Evolutionary conservation across 164 flowering plant species (phyloP).

Genomic region (Tetrastigma voinierianum): DNA sequence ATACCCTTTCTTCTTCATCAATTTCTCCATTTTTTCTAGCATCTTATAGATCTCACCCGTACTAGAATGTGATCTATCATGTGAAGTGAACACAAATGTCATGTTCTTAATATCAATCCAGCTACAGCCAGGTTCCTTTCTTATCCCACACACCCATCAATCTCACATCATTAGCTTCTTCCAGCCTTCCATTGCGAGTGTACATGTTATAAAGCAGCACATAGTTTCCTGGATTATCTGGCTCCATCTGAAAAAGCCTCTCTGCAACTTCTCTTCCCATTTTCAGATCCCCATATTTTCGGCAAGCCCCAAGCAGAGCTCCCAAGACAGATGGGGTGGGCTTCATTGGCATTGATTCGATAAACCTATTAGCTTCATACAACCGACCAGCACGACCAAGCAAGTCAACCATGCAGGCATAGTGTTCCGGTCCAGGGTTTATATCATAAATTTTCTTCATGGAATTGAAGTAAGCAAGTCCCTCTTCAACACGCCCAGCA

Average conservation of each 20-base stretch:
- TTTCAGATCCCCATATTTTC: constrained; percentile 48
- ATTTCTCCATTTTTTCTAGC: constrained; percentile 32
- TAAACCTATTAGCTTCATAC: constrained; percentile 52
- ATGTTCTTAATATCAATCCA: constrained; percentile 56
- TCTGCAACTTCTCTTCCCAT: constrained; percentile 53
- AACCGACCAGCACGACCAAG: constrained; percentile 62
- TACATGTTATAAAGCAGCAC: constrained; percentile 59
- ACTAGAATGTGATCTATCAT: constrained; percentile 43
- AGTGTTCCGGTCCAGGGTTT: constrained; percentile 56
- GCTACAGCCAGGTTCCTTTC: constrained; percentile 60
- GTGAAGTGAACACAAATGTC: constrained; percentile 46
- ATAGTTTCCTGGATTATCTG: constrained; percentile 59
- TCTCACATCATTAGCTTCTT: constrained; percentile 54
- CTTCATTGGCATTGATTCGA: constrained; percentile 53
- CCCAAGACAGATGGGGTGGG: constrained; percentile 65
- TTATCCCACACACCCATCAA: constrained; percentile 46
- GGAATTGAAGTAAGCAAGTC: constrained; percentile 48
- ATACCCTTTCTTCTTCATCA: constrained; percentile 36
- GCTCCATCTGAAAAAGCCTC: constrained; percentile 60
- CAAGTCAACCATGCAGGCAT: constrained; percentile 74
- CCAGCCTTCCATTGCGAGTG: constrained; percentile 35
- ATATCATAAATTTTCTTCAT: constrained; percentile 38
- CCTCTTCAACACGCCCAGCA: constrained; percentile 51
- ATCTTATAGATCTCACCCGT: constrained; percentile 40
- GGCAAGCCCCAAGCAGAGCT: constrained; percentile 61